A percentile compares a stretch with the other conserved stretches of the same genome.
phyloP scores from a whole-genome alignment of 176 grass and related monocot species.

The Carex littledalei region DNA sequence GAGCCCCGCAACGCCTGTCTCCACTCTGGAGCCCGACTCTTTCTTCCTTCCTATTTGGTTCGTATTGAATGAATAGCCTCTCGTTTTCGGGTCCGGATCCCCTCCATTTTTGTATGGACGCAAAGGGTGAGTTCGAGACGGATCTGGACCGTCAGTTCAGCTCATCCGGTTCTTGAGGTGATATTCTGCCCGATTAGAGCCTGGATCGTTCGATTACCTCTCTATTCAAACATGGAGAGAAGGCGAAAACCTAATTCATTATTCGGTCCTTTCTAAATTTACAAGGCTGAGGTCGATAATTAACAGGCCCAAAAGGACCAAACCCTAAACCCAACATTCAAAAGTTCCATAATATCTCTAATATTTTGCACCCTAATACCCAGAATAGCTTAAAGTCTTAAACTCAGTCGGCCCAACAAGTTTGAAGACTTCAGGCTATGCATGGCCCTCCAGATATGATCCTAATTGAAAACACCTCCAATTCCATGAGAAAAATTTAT shows the following conservation, averaged over 20 bases:
- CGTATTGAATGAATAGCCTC: not conserved
- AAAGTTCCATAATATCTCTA: no score
- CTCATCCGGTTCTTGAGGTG: not conserved
- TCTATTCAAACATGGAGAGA: not conserved
- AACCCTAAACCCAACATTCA: no score
- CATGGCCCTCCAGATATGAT: no score
- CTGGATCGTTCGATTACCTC: not conserved
- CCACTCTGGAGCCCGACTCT: not conserved
- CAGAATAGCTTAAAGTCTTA: no score
- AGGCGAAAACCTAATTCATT: not conserved
- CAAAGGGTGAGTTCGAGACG: not conserved
- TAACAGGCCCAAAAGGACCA: not conserved
- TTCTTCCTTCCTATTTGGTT: not conserved
- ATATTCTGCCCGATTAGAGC: not conserved
- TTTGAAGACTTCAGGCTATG: no score
- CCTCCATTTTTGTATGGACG: not conserved
- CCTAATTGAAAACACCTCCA: no score
- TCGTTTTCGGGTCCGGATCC: not conserved
- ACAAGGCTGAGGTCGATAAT: not conserved
- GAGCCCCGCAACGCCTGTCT: conserved; percentile 3
- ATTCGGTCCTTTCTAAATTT: not conserved
- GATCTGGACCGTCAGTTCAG: not conserved
- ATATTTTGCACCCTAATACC: no score
- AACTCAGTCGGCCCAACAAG: no score
- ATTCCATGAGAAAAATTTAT: no score